Evolutionary conservation across 495 filamentous ascomycete genomes (phyloP).

Genomic region (Cercophora newfieldiana): DNA sequence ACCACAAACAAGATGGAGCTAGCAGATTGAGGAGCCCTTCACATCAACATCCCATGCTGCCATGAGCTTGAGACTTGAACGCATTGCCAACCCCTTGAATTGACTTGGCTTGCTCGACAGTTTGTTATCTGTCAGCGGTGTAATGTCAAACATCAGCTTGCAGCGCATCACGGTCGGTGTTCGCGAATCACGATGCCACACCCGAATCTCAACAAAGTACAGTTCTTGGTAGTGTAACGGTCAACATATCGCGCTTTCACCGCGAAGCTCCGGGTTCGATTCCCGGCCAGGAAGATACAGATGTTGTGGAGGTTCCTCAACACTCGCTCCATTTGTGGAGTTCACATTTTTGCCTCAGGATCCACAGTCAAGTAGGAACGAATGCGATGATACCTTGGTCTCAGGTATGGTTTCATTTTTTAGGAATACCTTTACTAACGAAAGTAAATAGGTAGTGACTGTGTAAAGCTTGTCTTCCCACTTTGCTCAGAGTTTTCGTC

Average conservation of each 20-base stretch:
- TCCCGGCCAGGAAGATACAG: not conserved
- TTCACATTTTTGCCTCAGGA: not conserved
- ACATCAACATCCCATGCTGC: no score
- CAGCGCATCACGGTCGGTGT: no score
- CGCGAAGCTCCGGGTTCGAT: not conserved
- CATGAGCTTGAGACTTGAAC: no score
- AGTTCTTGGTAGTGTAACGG: not conserved
- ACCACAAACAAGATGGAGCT: not conserved
- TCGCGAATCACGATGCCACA: not conserved
- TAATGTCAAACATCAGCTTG: no score
- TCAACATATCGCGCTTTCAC: not conserved
- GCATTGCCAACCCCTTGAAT: no score
- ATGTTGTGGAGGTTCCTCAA: not conserved
- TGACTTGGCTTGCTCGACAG: no score
- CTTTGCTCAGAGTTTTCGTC: not conserved
- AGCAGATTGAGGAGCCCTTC: not conserved
- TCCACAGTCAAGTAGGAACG: not conserved
- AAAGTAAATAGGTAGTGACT: not conserved
- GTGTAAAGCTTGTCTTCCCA: not conserved
- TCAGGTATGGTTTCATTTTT: not conserved
- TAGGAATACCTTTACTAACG: not conserved
- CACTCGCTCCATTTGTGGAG: not conserved
- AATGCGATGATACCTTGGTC: not conserved
- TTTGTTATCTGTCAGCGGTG: no score
- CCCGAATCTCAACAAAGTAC: not conserved